Base-by-base conservation (phyloP, 768 basidiomycete genomes). In the Mycena venus region DNA sequence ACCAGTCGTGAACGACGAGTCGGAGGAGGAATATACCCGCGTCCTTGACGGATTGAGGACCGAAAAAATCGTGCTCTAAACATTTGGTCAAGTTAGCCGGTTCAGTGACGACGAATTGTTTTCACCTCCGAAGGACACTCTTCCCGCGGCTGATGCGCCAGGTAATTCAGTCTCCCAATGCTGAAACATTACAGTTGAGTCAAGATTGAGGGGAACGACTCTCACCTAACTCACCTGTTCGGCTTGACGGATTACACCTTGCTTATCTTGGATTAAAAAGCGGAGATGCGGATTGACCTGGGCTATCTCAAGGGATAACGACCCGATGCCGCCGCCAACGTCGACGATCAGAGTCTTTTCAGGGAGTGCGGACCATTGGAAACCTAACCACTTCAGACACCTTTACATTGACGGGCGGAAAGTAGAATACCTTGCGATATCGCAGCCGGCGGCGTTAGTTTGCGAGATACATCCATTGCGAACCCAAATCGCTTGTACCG, bases 51-150 rank as follows among this genome's bases (percentile, higher is more conserved):
- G 67, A 32, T 17, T 68, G 67, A 4, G 67, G 27, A 1, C 15
- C 25, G 42, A n/a, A 68, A 68, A 68, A 68, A 27, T 68, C 56
- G 44, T 58, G 56, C 88, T 91, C 40, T 85, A 90, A n/a, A n/a
- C n/a, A n/a, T n/a, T n/a, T n/a, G n/a, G n/a, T n/a, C n/a, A n/a
- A 2, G 19, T 49, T 14, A 47, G 4, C 15, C 23, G 8, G 8
- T 3, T n/a, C 47, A 49, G 23, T 4, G 5, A 17, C 47, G 15
- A 17, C 23, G 47, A n/a, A 49, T n/a, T n/a, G n/a, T n/a, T n/a
- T n/a, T n/a, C n/a, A n/a, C n/a, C n/a, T n/a, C n/a, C n/a, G n/a
- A n/a, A 49, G 19, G 47, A 10, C 2, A 49, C 47, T n/a, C 47
- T 63, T 19, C 79, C 77, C 5, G 49, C 40, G 1, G 59, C 73